A percentile compares a stretch with the other conserved stretches of the same genome.
phyloP scores from a whole-genome alignment of 2,329 filamentous ascomycete species.

The Rutstroemia sp. region DNA sequence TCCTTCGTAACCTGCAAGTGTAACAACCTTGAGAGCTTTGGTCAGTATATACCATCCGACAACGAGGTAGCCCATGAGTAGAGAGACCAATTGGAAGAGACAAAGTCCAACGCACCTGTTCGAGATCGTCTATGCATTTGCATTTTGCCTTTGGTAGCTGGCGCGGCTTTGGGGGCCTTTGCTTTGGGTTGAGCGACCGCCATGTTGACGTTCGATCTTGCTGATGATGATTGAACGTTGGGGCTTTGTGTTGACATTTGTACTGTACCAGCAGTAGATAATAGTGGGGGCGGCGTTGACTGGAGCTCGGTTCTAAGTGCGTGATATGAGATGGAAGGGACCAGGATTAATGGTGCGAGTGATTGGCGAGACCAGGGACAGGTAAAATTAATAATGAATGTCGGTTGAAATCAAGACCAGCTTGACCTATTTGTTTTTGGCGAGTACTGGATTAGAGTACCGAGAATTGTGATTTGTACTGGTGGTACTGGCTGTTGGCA shows the following conservation, averaged over 20 bases:
- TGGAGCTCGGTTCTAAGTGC: constrained; percentile 8
- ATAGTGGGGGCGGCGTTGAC: constrained; percentile 20
- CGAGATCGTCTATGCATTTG: constrained; percentile 93
- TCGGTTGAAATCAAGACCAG: constrained; percentile 31
- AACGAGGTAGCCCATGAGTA: constrained; percentile 30
- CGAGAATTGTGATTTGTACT: background rate
- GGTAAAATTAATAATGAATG: constrained; percentile 33
- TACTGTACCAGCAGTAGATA: constrained; percentile 25
- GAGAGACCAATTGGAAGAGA: constrained; percentile 36
- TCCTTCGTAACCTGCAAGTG: constrained; percentile 58
- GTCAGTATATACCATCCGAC: constrained; percentile 41
- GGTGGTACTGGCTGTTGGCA: background rate
- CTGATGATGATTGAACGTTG: constrained; percentile 39
- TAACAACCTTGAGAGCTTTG: constrained; percentile 47
- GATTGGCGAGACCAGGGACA: constrained; percentile 30
- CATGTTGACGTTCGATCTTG: constrained; percentile 39
- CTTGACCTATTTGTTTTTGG: constrained; percentile 24
- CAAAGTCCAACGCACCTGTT: constrained; percentile 62
- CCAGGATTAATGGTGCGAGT: constrained; percentile 3
- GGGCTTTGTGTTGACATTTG: constrained; percentile 61
- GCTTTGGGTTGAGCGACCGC: constrained; percentile 53
- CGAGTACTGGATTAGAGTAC: background rate
- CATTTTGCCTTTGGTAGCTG: constrained; percentile 58
- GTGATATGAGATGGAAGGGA: constrained; percentile 7
- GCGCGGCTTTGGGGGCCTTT: constrained; percentile 49